Evolutionary conservation across 2,329 filamentous ascomycete genomes (phyloP).

Genomic region (Aspergillus awamori): DNA sequence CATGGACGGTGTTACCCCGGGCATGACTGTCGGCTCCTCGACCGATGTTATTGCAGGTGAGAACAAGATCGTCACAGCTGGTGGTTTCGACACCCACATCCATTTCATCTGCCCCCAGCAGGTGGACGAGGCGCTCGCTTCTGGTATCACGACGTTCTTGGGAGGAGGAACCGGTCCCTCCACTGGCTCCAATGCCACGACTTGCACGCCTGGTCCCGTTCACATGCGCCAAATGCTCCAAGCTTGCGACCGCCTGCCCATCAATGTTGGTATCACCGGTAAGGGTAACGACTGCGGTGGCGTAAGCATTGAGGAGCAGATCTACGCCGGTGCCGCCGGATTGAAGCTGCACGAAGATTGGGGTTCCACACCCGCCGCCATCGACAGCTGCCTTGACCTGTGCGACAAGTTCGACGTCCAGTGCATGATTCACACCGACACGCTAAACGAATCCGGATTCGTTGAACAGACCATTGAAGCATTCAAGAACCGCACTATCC

Average conservation of each 20-base stretch:
- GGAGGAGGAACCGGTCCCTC: conserved; percentile 93
- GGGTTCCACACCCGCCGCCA: conserved; percentile 87
- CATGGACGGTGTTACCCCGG: conserved; percentile 81
- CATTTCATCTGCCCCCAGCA: conserved; percentile 97
- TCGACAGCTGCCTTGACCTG: conserved; percentile 80
- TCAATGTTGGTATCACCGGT: conserved; percentile 89
- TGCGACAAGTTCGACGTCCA: conserved; percentile 93
- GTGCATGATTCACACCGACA: conserved; percentile 93
- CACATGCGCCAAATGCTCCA: conserved; percentile 90
- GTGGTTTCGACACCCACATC: conserved; percentile 86
- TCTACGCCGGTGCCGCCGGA: conserved; percentile 80
- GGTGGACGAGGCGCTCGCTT: conserved; percentile 76
- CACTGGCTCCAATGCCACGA: conserved; percentile 87
- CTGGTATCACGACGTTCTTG: conserved; percentile 86
- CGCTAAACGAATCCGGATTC: conserved; percentile 95
- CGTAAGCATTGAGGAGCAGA: conserved; percentile 74
- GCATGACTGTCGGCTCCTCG: conserved; percentile 80
- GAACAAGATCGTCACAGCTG: conserved; percentile 86
- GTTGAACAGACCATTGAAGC: conserved; percentile 88
- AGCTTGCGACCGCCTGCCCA: conserved; percentile 75
- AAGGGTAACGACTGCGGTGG: conserved; percentile 86
- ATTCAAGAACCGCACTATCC: conserved; percentile 84
- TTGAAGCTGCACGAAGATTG: conserved; percentile 96
- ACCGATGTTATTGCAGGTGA: conserved; percentile 93
- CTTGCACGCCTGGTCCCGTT: conserved; percentile 83